Percentiles rank a stretch among this genome's conserved stretches.
Evolutionary conservation across 2,329 filamentous ascomycete species (phyloP).

Genomic region (Microsporum canis): DNA sequence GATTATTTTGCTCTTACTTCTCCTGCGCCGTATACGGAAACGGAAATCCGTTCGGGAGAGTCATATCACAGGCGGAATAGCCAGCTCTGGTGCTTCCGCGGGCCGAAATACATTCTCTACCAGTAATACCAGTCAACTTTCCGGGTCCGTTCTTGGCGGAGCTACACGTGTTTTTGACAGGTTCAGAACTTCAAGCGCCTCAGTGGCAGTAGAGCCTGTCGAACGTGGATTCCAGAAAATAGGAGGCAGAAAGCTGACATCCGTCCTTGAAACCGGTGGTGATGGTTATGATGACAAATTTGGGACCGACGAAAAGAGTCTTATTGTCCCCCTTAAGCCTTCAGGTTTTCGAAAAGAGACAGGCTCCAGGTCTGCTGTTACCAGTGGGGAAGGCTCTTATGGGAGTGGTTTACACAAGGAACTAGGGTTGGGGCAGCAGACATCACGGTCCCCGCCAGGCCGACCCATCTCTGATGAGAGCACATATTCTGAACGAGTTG

Average conservation of each 20-base stretch:
- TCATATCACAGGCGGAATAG: not conserved
- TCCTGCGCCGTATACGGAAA: slow-evolving; percentile 45
- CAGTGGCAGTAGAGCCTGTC: slow-evolving; percentile 25
- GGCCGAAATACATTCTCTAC: not conserved
- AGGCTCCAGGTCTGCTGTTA: slow-evolving; percentile 1
- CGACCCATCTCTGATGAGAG: slow-evolving; percentile 14
- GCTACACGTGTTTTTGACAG: slow-evolving; percentile 31
- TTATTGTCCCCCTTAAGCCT: slow-evolving; percentile 16
- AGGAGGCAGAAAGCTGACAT: slow-evolving; percentile 38
- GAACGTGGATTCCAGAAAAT: slow-evolving; percentile 42
- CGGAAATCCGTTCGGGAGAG: slow-evolving; percentile 18
- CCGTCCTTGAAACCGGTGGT: slow-evolving; percentile 37
- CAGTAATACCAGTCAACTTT: slow-evolving; percentile 23
- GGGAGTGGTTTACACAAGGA: slow-evolving; percentile 9
- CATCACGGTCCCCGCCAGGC: slow-evolving; percentile 9
- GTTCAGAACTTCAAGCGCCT: slow-evolving; percentile 30
- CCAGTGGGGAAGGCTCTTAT: not conserved
- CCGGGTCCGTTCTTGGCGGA: slow-evolving; percentile 28
- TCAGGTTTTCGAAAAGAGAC: slow-evolving; percentile 19
- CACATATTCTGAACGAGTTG: slow-evolving; percentile 21
- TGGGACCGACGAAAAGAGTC: slow-evolving; percentile 22
- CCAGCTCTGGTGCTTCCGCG: not conserved
- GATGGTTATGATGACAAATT: slow-evolving; percentile 34
- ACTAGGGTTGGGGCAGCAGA: slow-evolving; percentile 4
- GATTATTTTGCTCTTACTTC: slow-evolving; percentile 36